Percentiles rank a stretch among this genome's conserved stretches.
phyloP scores from a whole-genome alignment of 2,329 filamentous ascomycete genomes.

The Cladosporium austrohemisphaericum region DNA sequence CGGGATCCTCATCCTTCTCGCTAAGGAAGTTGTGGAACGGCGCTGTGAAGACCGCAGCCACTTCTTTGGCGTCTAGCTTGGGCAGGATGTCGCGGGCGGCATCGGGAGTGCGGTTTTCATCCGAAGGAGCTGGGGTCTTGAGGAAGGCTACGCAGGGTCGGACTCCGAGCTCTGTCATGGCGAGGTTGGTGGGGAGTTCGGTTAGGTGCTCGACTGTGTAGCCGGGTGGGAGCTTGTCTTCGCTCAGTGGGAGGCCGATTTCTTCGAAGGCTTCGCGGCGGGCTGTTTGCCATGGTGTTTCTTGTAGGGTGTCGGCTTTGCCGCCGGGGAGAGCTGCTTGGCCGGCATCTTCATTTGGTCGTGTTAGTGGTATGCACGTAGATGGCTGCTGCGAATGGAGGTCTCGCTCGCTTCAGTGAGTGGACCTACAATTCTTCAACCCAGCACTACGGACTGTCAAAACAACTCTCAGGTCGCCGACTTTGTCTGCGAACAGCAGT shows the following conservation, averaged over 20 bases:
- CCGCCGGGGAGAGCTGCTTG: conserved; percentile 49
- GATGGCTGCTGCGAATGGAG: no score
- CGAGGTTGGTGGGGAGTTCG: conserved; percentile 62
- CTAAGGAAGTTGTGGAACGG: conserved; percentile 80
- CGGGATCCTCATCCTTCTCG: conserved; percentile 51
- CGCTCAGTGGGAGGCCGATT: conserved; percentile 76
- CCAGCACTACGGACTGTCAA: conserved; percentile 59
- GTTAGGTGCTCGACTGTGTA: conserved; percentile 87
- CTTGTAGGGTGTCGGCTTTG: conserved; percentile 53
- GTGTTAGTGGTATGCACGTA: conserved; percentile 37
- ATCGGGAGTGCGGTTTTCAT: conserved; percentile 61
- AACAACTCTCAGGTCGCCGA: conserved; percentile 69
- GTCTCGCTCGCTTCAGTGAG: no score
- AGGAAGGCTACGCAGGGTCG: conserved; percentile 60
- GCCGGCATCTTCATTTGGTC: conserved; percentile 66
- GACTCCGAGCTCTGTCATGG: conserved; percentile 49
- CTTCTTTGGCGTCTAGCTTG: conserved; percentile 79
- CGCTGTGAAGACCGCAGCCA: conserved; percentile 89
- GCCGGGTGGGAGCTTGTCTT: conserved; percentile 65
- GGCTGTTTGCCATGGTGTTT: conserved; percentile 71
- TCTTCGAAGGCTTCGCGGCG: conserved; percentile 89
- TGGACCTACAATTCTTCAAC: conserved; percentile 51
- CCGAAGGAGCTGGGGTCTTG: conserved; percentile 33
- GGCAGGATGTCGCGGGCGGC: conserved; percentile 51
- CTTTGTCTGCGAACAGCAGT: conserved; percentile 78